Base-by-base conservation (phyloP, 495 filamentous ascomycete species). In the Thermothielavioides terrestris region DNA sequence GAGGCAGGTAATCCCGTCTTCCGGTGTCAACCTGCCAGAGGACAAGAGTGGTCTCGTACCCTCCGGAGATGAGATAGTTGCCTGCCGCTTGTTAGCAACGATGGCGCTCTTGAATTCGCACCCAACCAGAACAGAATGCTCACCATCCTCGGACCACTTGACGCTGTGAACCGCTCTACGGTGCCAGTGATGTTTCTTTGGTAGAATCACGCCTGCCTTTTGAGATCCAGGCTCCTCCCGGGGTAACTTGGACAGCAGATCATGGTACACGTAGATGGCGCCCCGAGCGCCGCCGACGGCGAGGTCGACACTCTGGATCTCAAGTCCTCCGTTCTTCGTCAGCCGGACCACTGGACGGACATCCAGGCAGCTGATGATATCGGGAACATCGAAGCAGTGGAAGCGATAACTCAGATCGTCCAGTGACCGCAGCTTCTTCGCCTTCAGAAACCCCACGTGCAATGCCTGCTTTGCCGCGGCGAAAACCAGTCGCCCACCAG, bases 41-140 rank as follows among this genome's bases (percentile, higher is more conserved):
- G 14, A 96, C 86, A 41, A 99, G 69, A 4, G 92, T 89, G 1
- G 88, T 88, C 65, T 97, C 92, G 11, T 79, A 76, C 9, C 92
- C 94, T 50, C 92, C 92, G 34, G 92, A 97, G 27, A 98, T 83
- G 27, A 97, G 64, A 61, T 98, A 98, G 57, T 95, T 91, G n/a
- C 90, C 89, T 95, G 58, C 36, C 18, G 46, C n/a, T 12, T 10
- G 41, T 48, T 30, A 49, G 52, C 26, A 17, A 25, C 2, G 37
- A 20, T 43, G 22, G 3, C 22, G 11, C 3, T 17, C n/a, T 11
- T 6, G 11, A 28, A 27, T 8, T 21, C 7, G 9, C 31, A 18
- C 4, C 14, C 26, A 31, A 14, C 9, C 9, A 36, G 11, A 36
- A n/a, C 17, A 10, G 32, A 28, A 45, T 17, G 64, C 80, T 57